Percentiles rank a stretch among this genome's conserved stretches.
Conservation (phyloP, 345 rosid species). For the Nasturtium officinale region DNA sequence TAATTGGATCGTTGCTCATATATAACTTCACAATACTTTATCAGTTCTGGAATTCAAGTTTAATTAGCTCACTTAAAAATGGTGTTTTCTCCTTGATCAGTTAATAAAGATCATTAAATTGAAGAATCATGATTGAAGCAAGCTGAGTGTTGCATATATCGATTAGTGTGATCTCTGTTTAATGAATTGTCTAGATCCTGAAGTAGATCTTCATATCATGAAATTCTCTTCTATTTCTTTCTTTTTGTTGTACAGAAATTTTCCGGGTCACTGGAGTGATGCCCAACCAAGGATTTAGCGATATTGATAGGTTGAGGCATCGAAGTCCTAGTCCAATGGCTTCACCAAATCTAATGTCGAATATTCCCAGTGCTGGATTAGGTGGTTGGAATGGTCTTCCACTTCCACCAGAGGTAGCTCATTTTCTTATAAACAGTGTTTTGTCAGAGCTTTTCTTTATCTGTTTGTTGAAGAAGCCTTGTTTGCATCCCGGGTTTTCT, state of each 20-base stretch:
- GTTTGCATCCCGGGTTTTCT: background rate
- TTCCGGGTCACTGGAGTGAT: constrained; percentile 78
- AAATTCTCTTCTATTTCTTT: background rate
- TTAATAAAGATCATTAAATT: background rate
- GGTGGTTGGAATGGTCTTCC: constrained; percentile 84
- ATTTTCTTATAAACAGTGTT: background rate
- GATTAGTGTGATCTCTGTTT: constrained; percentile 23
- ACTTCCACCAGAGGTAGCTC: constrained; percentile 72
- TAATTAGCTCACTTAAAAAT: background rate
- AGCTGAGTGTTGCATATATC: background rate
- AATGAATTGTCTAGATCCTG: background rate
- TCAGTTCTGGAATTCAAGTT: background rate
- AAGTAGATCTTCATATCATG: constrained; percentile 19
- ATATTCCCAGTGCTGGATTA: constrained; percentile 65
- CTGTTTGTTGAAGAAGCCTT: constrained; percentile 3
- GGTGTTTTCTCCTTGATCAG: background rate
- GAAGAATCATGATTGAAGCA: constrained; percentile 9
- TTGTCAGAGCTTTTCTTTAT: constrained; percentile 17
- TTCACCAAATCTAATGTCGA: constrained; percentile 80
- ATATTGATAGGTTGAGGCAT: constrained; percentile 79
- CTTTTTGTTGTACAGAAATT: constrained; percentile 60
- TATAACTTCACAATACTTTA: background rate
- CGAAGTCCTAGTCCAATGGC: constrained; percentile 99
- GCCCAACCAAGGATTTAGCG: constrained; percentile 88
- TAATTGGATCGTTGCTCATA: background rate